Base-by-base conservation (phyloP, 331 rosid species). In the Acacia pycnantha region DNA sequence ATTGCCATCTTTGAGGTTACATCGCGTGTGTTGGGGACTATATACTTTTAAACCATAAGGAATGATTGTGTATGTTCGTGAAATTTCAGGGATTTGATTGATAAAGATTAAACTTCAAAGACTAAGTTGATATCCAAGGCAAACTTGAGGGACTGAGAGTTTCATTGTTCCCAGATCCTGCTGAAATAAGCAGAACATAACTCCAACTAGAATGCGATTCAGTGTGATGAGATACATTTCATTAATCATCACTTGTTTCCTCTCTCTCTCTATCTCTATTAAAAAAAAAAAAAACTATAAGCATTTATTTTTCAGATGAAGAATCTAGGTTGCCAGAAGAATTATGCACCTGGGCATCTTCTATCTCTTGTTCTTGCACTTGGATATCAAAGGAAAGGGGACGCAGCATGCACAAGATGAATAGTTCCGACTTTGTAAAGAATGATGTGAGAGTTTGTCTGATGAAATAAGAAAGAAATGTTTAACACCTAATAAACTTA, bases 361-460 rank as follows among this genome's bases (percentile, higher is more conserved):
- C 90, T 77, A 94, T 90, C 85, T 94, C 97, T 13, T 41, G 33
- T 26, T 85, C 93, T 82, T 94, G 95, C 80, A 22, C 73, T 73
- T 85, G 87, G 82, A 92, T 90, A 74, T 88, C 86, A 65, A 54
- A 92, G 77, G 95, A 85, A 41, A 87, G 92, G 27, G 97, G 97
- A 27, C 73, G 90, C 91, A 94, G 48, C 88, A 89, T 74, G 94
- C 98, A 92, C 76, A 92, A 37, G 76, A 94, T 89, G 89, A 86
- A 89, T 70, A 94, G 82, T 78, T 90, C 91, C 1, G 98, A 94
- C 89, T 94, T 94, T 83, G 85, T 92, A 73, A 84, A 92, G 81
- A 89, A 92, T 61, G 85, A 44, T 73, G 84, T 77, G 81, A 86
- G 92, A 66, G 84, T 88, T 70, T 92, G 90, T 77, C 98, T 94